Evolutionary conservation across 2,329 filamentous ascomycete species (phyloP).

Genomic region (Aspergillus spinulosporus): DNA sequence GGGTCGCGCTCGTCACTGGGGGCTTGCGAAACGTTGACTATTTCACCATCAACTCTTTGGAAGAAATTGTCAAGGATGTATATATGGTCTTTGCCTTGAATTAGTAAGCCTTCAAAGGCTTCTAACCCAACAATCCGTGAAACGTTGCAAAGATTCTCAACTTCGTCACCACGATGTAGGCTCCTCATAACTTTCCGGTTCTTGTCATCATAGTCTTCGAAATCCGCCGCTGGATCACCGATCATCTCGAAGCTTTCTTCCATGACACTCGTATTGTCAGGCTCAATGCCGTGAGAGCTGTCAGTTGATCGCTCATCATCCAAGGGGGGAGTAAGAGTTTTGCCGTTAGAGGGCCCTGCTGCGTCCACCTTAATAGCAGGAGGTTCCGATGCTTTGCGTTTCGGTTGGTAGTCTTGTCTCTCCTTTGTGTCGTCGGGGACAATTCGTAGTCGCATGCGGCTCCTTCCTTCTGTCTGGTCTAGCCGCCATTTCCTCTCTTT

Average conservation of each 20-base stretch:
- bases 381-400: constrained; percentile 66
- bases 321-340: constrained; percentile 38
- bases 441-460: constrained; percentile 87
- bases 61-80: constrained; percentile 98
- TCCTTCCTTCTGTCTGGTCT: constrained; percentile 91
- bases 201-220: constrained; percentile 92
- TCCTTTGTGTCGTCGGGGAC: constrained; percentile 72
- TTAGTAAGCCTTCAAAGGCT: constrained; percentile 87
- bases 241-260: constrained; percentile 97
- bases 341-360: constrained; percentile 42
- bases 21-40: constrained; percentile 94
- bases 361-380: constrained; percentile 50
- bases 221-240: constrained; percentile 83
- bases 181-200: constrained; percentile 97
- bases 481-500: constrained; percentile 78
- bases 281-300: constrained; percentile 32
- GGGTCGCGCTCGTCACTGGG: constrained; percentile 89
- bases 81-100: constrained; percentile 85
- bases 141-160: constrained; percentile 92
- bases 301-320: constrained; percentile 36
- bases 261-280: constrained; percentile 47
- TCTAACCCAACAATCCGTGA: constrained; percentile 92
- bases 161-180: constrained; percentile 83
- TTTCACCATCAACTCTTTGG: constrained; percentile 90
- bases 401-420: constrained; percentile 78